Evolutionary conservation across 78 protist genomes (phyloP), one percentile per base, ranked within the genome.

Genomic region (Monosiga brevicollis): DNA sequence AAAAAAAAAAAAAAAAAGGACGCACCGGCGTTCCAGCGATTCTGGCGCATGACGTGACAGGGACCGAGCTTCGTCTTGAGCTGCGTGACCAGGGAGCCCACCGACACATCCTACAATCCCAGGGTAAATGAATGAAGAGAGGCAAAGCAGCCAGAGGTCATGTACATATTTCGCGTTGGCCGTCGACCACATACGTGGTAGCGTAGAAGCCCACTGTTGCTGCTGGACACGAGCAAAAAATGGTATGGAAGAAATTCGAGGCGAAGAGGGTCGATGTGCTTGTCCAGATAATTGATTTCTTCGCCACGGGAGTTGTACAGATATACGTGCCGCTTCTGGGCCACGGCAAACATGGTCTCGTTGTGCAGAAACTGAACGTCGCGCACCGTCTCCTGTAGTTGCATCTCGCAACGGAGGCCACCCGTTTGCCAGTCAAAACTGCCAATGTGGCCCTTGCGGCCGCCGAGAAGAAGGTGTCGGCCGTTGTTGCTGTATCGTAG

Each of bases 161-260:
- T n/a, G n/a, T n/a, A n/a, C n/a, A n/a, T n/a, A n/a, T n/a, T n/a
- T n/a, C n/a, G n/a, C n/a, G n/a, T n/a, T n/a, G n/a, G n/a, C n/a
- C n/a, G n/a, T n/a, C n/a, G n/a, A n/a, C n/a, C n/a, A n/a, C n/a
- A n/a, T n/a, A n/a, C n/a, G n/a, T n/a, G 70, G 20, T 9, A 22
- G 70, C 9, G 70, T 54, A 20, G 32, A 20, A 54, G 20, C 20
- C 32, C 9, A 54, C 3, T 2, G 24, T 87, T 24, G 24, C 83
- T 89, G 29, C 49, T 87, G 0, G 93, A 41, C 26, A 83, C 86
- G 38, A 98, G 91, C 15, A 98, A 86, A 76, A 88, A 94, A 86
- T 98, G 99, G 82, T 94, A 92, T 3, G 96, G 98, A 54, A 98
- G 81, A 75, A 85, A 98, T 24, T 43, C 86, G 23, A 98, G 36